A percentile compares a stretch with the other conserved stretches of the same genome.
These are phyloP conservation scores for Lipomyces yamadae DNA, from an alignment of 805 yeast species.

Conservation along the genomic window DNA sequence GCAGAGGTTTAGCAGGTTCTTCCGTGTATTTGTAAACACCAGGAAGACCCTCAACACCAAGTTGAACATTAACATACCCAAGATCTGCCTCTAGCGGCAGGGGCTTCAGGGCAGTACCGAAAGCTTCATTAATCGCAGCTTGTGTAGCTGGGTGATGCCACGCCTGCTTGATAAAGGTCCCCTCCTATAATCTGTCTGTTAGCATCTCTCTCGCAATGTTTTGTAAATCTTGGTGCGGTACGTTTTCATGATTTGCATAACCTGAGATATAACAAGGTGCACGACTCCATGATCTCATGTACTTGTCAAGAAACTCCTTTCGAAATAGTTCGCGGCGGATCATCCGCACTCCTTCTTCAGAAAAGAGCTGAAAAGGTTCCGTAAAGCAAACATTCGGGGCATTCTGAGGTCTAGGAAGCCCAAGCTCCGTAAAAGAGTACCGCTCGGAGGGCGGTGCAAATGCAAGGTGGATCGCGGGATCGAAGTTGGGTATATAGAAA, in stretches of 20 bases:
- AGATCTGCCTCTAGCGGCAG: background rate
- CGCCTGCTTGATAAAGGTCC: background rate
- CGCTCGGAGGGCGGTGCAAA: background rate
- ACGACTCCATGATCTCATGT: slow-evolving; percentile 2
- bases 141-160: slow-evolving; percentile 2
- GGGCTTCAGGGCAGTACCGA: background rate
- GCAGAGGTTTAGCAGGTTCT: background rate
- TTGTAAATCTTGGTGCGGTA: background rate
- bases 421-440: background rate
- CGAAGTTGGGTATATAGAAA: slow-evolving; percentile 1
- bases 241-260: background rate
- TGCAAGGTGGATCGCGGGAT: background rate
- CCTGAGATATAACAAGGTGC: slow-evolving; percentile 3
- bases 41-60: background rate
- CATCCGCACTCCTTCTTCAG: slow-evolving; percentile 3
- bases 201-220: background rate
- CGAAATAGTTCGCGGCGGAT: slow-evolving; percentile 1
- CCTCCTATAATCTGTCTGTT: background rate
- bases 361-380: background rate
- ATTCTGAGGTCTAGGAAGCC: background rate
- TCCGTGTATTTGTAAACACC: slow-evolving; percentile 2
- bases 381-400: slow-evolving; percentile 3
- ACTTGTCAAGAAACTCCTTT: slow-evolving; percentile 2
- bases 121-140: slow-evolving; percentile 1
- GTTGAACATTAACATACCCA: background rate